Conservation (phyloP, 129 eudicot genomes). For the Sambucus nigra region DNA sequence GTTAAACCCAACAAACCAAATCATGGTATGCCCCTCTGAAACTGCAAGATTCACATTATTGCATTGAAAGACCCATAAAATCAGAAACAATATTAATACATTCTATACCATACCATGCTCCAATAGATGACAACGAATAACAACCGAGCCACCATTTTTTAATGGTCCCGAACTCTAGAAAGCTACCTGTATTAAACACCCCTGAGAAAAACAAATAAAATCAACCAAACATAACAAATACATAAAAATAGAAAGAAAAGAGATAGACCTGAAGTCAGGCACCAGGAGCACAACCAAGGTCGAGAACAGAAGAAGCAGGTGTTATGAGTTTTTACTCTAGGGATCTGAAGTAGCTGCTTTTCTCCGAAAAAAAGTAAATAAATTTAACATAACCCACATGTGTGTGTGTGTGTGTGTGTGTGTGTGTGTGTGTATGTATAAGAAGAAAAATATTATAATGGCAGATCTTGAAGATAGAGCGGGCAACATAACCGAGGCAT, state of each 20-base stretch:
- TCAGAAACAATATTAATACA: too few relatives aligned
- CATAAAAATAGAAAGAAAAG: slow-evolving; percentile 1
- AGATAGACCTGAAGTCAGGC: slow-evolving; percentile 94
- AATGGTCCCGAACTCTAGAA: slow-evolving; percentile 88
- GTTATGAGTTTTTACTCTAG: slow-evolving; percentile 64
- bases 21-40: too few relatives aligned
- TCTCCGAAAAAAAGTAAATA: too few relatives aligned
- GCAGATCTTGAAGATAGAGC: slow-evolving; percentile 85
- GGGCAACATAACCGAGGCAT: slow-evolving; percentile 94
- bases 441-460: not conserved
- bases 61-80: too few relatives aligned
- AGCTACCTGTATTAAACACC: slow-evolving; percentile 50
- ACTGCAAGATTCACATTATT: too few relatives aligned
- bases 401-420: not conserved
- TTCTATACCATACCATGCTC: too few relatives aligned
- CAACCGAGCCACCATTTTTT: slow-evolving; percentile 67
- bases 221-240: too few relatives aligned
- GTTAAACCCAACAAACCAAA: too few relatives aligned
- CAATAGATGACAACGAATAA: too few relatives aligned
- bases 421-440: too few relatives aligned
- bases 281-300: slow-evolving; percentile 99
- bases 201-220: too few relatives aligned
- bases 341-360: slow-evolving; percentile 83
- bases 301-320: slow-evolving; percentile 87
- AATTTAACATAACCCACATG: not conserved